Base-by-base conservation (phyloP, 768 basidiomycete genomes). In the Pulveroboletus sp. region DNA sequence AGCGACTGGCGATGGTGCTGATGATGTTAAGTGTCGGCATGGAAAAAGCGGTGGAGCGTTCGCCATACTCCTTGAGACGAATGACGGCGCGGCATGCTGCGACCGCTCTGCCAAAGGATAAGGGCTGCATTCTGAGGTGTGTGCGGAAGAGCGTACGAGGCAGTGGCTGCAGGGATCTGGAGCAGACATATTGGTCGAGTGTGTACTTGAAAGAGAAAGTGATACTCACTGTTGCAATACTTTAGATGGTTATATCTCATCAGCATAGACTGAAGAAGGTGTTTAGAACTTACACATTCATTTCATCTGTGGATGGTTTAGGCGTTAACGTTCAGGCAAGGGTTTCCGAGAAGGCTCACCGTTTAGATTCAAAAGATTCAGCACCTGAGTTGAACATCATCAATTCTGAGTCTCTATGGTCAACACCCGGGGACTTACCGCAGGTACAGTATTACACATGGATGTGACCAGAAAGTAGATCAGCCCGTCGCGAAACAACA, bases 401-500 rank as follows among this genome's bases (percentile, higher is more conserved):
- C 2, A 52, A 29, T 13, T 17, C 19, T 13, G 31, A 31, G 7
- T 23, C 8, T 17, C 43, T 22, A 36, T 49, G 47, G 20, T 27
- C 44, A 11, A 16, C 13, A 44, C 46, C 27, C 23, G 37, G 32
- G 20, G 29, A 49, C 80, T 56, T 62, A 84, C 83, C 19, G 86
- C 86, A 30, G 85, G 85, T 43, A 85, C 71, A 50, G 78, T 77
- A 55, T 86, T 87, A 45, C 76, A 82, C 14, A 78, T 71, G 53
- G 84, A 86, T 2, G 84, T 78, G 34, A 84, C 69, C 23, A 85
- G 50, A 59, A 86, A 86, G 61, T 82, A 86, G 6, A 85, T 78
- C 38, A 89, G 69, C 17, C 86, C 86, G 57, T 87, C 85, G n/a
- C 77, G 74, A 68, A 86, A 85, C 43, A 89, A 76, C 40, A 89